phyloP scores from a whole-genome alignment of 2,329 filamentous ascomycete species.

The Pseudogymnoascus sp. region DNA sequence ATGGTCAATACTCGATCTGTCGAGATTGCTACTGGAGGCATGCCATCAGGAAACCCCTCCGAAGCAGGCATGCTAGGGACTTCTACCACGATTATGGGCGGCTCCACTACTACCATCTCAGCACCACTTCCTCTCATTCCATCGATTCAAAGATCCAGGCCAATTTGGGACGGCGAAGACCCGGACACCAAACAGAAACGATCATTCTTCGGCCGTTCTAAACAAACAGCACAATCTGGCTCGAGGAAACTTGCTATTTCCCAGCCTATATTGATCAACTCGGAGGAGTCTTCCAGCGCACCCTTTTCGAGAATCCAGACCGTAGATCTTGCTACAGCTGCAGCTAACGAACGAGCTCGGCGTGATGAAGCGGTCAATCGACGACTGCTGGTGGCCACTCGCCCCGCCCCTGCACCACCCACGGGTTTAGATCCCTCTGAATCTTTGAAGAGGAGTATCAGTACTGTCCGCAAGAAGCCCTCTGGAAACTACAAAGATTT shows the following conservation, averaged over 20 bases:
- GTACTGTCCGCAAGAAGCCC: conserved; percentile 20
- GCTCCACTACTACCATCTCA: background rate
- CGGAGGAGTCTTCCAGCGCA: conserved; percentile 14
- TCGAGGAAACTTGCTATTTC: conserved; percentile 27
- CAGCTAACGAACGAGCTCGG: conserved; percentile 25
- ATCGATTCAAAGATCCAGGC: conserved; percentile 11
- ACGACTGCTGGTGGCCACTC: conserved; percentile 20
- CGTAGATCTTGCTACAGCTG: conserved; percentile 27
- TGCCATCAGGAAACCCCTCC: background rate
- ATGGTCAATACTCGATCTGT: conserved; percentile 7
- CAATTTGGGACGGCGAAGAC: background rate
- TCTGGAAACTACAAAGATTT: conserved; percentile 10
- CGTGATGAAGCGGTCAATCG: conserved; percentile 22
- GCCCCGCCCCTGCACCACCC: conserved; percentile 21
- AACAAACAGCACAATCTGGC: conserved; percentile 18
- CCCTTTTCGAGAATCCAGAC: conserved; percentile 27
- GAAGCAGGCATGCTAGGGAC: background rate
- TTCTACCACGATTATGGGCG: background rate
- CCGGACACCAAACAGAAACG: conserved; percentile 18
- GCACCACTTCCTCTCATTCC: conserved; percentile 12
- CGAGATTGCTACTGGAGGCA: background rate
- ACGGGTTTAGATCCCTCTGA: conserved; percentile 17
- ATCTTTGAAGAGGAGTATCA: conserved; percentile 18
- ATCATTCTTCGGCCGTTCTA: conserved; percentile 22
- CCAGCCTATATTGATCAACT: conserved; percentile 20